These are phyloP conservation scores for Metschnikowia continentalis DNA, from an alignment of 805 yeast species.

Conservation along the genomic window DNA sequence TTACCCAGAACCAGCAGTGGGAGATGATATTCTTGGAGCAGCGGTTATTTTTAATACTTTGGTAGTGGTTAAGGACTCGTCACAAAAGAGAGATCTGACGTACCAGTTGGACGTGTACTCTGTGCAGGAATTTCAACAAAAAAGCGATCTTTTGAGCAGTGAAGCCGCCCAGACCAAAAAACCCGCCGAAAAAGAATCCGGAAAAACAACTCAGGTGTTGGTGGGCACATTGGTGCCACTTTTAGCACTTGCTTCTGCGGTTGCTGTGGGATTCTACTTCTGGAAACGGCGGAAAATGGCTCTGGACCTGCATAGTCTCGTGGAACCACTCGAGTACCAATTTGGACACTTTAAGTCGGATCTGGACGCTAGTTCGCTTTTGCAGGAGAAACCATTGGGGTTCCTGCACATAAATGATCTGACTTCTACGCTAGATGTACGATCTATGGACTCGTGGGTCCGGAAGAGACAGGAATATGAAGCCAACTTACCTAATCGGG, in stretches of 20 bases:
- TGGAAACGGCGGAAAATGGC: conserved; percentile 9
- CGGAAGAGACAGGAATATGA: conserved; percentile 48
- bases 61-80: conserved; percentile 33
- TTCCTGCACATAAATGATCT: conserved; percentile 24
- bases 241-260: conserved; percentile 19
- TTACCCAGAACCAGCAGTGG: conserved; percentile 2
- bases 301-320: conserved; percentile 5
- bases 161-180: conserved; percentile 8
- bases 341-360: conserved; percentile 16
- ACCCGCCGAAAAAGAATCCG: not conserved
- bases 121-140: conserved; percentile 28
- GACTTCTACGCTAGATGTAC: conserved; percentile 39
- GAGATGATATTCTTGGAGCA: conserved; percentile 42
- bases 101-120: conserved; percentile 43
- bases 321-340: conserved; percentile 15
- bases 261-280: conserved; percentile 3
- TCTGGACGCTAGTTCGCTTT: conserved; percentile 13
- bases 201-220: conserved; percentile 24
- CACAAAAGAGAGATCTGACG: conserved; percentile 18
- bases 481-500: conserved; percentile 12
- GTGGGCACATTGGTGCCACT: conserved; percentile 39
- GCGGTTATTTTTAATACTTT: conserved; percentile 50
- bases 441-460: conserved; percentile 52
- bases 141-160: conserved; percentile 26
- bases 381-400: conserved; percentile 12